Evolutionary conservation across 257 asterid genomes (phyloP).

Genomic region (Plantago ovata): DNA sequence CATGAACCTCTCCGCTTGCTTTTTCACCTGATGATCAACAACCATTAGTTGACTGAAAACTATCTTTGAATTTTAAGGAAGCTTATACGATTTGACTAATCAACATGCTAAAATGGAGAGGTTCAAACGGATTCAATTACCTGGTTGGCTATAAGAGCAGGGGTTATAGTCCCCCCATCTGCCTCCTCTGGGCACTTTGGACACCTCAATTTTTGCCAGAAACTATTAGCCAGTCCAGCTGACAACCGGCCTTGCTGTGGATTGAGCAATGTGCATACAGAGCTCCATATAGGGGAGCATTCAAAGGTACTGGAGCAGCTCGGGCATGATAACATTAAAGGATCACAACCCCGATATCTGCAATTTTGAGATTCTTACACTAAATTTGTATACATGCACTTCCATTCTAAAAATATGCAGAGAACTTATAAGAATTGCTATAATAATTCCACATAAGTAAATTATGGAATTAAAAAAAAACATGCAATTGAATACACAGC

Average conservation of each 20-base stretch:
- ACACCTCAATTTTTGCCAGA: constrained; percentile 76
- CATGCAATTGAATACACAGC: too few relatives aligned
- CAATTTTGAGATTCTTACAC: constrained; percentile 27
- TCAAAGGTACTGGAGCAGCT: constrained; percentile 64
- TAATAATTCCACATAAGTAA: background rate
- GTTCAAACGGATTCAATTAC: constrained; percentile 28
- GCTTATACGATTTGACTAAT: background rate
- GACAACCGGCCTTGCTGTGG: constrained; percentile 43
- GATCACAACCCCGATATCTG: constrained; percentile 87
- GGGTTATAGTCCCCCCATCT: constrained; percentile 54
- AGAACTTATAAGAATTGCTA: background rate
- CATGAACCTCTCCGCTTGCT: constrained; percentile 74
- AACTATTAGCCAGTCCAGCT: constrained; percentile 35
- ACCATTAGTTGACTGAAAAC: constrained; percentile 10
- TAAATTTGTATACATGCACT: too few relatives aligned
- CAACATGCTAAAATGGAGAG: background rate
- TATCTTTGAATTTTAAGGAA: background rate
- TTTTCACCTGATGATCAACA: constrained; percentile 66
- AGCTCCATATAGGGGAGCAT: constrained; percentile 65
- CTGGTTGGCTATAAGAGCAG: constrained; percentile 82
- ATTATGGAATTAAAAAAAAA: too few relatives aligned
- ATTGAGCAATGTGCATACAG: constrained; percentile 48
- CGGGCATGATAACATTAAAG: constrained; percentile 80
- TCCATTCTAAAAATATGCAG: background rate
- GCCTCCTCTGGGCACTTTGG: constrained; percentile 85